phyloP scores from a whole-genome alignment of 2,329 filamentous ascomycete species.

The Lasiodiplodia sp. region DNA sequence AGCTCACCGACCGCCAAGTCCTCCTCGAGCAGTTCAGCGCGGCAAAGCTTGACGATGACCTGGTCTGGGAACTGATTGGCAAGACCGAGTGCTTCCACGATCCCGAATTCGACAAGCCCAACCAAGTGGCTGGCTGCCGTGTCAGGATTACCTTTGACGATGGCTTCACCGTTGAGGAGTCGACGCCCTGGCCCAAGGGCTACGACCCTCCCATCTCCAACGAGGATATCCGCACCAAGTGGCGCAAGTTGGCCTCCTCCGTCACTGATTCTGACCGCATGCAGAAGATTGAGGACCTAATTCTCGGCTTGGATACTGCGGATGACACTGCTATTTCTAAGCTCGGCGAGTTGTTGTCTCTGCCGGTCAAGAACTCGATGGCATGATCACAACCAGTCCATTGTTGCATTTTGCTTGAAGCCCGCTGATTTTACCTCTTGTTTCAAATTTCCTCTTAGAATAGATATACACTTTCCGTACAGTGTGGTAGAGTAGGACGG shows the following conservation, averaged over 20 bases:
- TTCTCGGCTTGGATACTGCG: constrained; percentile 41
- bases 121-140: neutral
- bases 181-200: constrained; percentile 40
- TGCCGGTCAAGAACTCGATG: constrained; percentile 11
- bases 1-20: constrained; percentile 49
- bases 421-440: too few relatives aligned
- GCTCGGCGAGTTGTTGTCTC: constrained; percentile 21
- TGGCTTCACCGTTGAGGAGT: constrained; percentile 33
- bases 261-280: constrained; percentile 41
- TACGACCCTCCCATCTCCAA: constrained; percentile 45
- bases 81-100: constrained; percentile 38
- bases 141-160: constrained; percentile 38
- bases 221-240: constrained; percentile 49
- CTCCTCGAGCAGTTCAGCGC: constrained; percentile 43
- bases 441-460: too few relatives aligned
- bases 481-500: too few relatives aligned
- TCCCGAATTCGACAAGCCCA: constrained; percentile 24
- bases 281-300: constrained; percentile 41
- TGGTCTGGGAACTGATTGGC: constrained; percentile 45
- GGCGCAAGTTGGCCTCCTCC: constrained; percentile 39
- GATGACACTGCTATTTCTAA: constrained; percentile 33
- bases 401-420: too few relatives aligned
- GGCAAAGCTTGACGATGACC: constrained; percentile 44
- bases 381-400: neutral
- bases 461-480: too few relatives aligned